A percentile compares a stretch with the other conserved stretches of the same genome.
These are phyloP conservation scores for Suillus sp. DNA, from an alignment of 768 basidiomycete genomes.

Conservation along the genomic window DNA sequence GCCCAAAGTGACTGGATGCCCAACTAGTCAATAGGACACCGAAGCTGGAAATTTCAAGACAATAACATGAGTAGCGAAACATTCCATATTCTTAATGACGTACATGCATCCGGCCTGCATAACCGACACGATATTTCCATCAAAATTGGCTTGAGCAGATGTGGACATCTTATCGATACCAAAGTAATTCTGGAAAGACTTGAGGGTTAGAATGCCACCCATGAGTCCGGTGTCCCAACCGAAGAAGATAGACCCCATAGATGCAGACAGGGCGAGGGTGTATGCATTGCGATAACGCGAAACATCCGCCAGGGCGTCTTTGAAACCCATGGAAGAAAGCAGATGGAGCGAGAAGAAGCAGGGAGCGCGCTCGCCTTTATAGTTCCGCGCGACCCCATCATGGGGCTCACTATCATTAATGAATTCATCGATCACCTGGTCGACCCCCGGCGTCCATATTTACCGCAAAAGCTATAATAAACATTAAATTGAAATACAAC, in stretches of 20 bases:
- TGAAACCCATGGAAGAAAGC: conserved; percentile 23
- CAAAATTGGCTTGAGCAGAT: conserved; percentile 37
- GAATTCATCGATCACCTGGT: neutral
- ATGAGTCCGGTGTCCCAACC: conserved; percentile 51
- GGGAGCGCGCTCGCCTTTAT: neutral
- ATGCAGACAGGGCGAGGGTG: conserved; percentile 40
- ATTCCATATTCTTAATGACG: conserved; percentile 16
- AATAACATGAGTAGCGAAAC: neutral
- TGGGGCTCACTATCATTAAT: neutral
- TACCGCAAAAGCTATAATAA: neutral
- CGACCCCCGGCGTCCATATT: neutral
- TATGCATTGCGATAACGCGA: conserved; percentile 42
- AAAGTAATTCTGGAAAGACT: conserved; percentile 46
- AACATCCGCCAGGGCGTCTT: conserved; percentile 23
- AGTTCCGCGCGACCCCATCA: neutral
- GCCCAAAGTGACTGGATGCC: conserved; percentile 41
- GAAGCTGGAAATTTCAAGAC: conserved; percentile 31
- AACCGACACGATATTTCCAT: conserved; percentile 48
- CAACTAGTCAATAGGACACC: conserved; percentile 41
- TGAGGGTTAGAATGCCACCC: conserved; percentile 44
- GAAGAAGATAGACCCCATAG: conserved; percentile 46
- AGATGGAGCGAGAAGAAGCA: neutral
- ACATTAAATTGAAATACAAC: neutral
- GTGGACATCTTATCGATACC: conserved; percentile 39
- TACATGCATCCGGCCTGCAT: conserved; percentile 48